Conservation (phyloP, 805 yeast species). For the Scheffersomyces stipitis region DNA sequence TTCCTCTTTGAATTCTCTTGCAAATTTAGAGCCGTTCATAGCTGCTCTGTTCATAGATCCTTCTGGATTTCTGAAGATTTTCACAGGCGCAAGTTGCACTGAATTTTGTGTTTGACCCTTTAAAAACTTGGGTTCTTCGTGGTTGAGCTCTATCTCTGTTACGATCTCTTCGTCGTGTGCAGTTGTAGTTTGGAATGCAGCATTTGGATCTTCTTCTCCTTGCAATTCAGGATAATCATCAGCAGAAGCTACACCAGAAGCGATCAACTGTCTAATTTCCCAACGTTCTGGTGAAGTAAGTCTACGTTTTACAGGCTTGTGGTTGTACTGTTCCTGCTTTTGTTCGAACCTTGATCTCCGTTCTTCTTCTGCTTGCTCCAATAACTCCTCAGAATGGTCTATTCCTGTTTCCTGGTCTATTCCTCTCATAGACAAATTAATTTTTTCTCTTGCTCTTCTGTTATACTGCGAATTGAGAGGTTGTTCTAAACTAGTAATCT, state of each 20-base stretch:
- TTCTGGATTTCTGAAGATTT: conserved; percentile 68
- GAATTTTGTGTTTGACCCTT: conserved; percentile 50
- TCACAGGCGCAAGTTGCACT: conserved; percentile 46
- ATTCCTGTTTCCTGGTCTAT: conserved; percentile 71
- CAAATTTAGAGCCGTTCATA: conserved; percentile 65
- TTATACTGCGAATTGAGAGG: conserved; percentile 1
- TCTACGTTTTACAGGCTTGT: conserved; percentile 34
- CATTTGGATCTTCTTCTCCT: conserved; percentile 17
- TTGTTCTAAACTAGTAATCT: conserved; percentile 43
- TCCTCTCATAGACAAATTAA: conserved; percentile 66
- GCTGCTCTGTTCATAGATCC: conserved; percentile 81
- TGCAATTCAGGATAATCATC: conserved; percentile 66
- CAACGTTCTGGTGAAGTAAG: conserved; percentile 85
- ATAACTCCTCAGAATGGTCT: conserved; percentile 25
- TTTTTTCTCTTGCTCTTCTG: conserved; percentile 19
- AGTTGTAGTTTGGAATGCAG: conserved; percentile 16
- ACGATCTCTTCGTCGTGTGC: conserved; percentile 37
- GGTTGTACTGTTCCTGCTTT: not conserved
- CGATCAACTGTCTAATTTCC: conserved; percentile 82
- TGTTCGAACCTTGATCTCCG: conserved; percentile 1
- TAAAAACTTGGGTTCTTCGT: conserved; percentile 70
- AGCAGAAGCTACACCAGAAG: conserved; percentile 71
- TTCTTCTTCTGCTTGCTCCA: conserved; percentile 14
- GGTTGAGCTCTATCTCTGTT: conserved; percentile 71
- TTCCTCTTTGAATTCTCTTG: conserved; percentile 62